These are phyloP conservation scores for Colletotrichum cereale DNA, from an alignment of 2,329 filamentous ascomycete species.

Conservation along the genomic window DNA sequence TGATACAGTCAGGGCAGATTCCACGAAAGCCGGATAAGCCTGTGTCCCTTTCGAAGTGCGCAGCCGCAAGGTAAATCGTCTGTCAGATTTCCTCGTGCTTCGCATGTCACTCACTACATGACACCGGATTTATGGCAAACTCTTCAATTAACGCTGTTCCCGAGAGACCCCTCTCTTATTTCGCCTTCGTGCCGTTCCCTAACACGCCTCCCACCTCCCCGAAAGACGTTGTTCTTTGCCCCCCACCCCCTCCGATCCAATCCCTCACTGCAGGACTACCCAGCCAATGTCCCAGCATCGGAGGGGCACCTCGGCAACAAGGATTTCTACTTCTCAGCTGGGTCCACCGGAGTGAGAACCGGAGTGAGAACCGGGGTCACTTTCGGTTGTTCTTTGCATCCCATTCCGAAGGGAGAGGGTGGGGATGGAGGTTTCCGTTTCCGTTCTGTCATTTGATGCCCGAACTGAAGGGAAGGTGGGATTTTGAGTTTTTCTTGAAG, in stretches of 20 bases:
- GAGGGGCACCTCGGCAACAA: conserved; percentile 23
- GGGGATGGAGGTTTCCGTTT: conserved; percentile 10
- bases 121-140: neutral
- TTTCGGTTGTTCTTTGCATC: conserved; percentile 34
- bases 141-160: neutral
- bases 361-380: conserved; percentile 22
- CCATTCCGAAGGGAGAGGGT: conserved; percentile 15
- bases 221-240: conserved; percentile 6
- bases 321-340: conserved; percentile 17
- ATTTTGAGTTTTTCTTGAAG: conserved; percentile 40
- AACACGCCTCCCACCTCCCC: neutral
- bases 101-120: neutral
- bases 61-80: conserved; percentile 24
- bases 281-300: conserved; percentile 33
- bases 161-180: neutral
- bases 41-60: conserved; percentile 6
- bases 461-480: conserved; percentile 17
- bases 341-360: conserved; percentile 28
- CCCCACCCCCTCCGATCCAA: neutral
- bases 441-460: conserved; percentile 35
- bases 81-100: neutral
- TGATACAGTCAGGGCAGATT: neutral
- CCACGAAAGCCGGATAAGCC: conserved; percentile 4
- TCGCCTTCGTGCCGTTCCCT: neutral
- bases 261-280: conserved; percentile 8